Conservation (phyloP, 140 eudicot genomes). For the Ambrosia hybrid region DNA sequence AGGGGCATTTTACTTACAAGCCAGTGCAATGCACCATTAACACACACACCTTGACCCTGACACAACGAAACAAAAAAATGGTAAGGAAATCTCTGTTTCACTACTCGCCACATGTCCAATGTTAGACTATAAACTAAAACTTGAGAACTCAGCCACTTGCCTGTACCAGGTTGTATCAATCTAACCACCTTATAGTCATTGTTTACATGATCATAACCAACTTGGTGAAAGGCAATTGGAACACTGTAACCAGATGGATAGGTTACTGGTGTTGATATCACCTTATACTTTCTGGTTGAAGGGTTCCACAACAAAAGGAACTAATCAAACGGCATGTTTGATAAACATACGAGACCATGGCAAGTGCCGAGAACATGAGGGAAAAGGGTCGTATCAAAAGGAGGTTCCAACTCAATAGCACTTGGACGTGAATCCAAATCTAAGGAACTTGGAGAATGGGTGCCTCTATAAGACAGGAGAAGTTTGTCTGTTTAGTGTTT, state of each 20-base stretch:
- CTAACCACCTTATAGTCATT: slow-evolving; percentile 56
- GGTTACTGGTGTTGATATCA: slow-evolving; percentile 21
- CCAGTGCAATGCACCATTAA: slow-evolving; percentile 34
- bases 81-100: slow-evolving; percentile 37
- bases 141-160: slow-evolving; percentile 1
- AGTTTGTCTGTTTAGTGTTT: slow-evolving; percentile 13
- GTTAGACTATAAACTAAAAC: slow-evolving; percentile 38
- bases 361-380: slow-evolving; percentile 32
- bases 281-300: slow-evolving; percentile 26
- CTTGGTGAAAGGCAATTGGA: slow-evolving; percentile 14
- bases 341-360: slow-evolving; percentile 46
- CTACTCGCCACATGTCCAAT: slow-evolving; percentile 33
- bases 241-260: slow-evolving; percentile 1
- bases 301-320: slow-evolving; percentile 43
- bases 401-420: slow-evolving; percentile 31
- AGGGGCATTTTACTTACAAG: slow-evolving; percentile 6
- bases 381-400: slow-evolving; percentile 25
- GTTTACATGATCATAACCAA: slow-evolving; percentile 46
- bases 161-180: slow-evolving; percentile 24
- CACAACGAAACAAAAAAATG: slow-evolving; percentile 8
- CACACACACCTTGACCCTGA: slow-evolving; percentile 17
- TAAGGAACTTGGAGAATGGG: neutral
- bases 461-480: neutral
- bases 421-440: slow-evolving; percentile 10
- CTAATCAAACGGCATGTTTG: neutral